phyloP scores from a whole-genome alignment of 2,329 filamentous ascomycete species.

The Teratosphaeria gauchensis region DNA sequence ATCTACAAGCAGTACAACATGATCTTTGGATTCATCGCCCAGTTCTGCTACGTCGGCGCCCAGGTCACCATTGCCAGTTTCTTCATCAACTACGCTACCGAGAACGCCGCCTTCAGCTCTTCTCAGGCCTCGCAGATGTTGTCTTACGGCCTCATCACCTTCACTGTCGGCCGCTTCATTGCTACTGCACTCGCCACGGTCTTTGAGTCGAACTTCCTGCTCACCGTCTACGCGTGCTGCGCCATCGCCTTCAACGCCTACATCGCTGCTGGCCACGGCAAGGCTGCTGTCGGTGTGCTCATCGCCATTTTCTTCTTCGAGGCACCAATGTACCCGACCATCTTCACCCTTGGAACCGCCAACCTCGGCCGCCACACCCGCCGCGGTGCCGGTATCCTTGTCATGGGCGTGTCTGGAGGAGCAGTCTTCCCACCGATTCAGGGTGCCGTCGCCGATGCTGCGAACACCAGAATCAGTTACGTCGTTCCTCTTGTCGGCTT shows the following conservation, averaged over 20 bases:
- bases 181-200: constrained; percentile 26
- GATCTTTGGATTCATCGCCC: constrained; percentile 29
- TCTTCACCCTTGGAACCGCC: constrained; percentile 32
- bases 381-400: constrained; percentile 32
- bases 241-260: constrained; percentile 28
- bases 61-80: constrained; percentile 29
- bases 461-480: constrained; percentile 34
- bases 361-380: constrained; percentile 31
- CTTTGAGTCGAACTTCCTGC: constrained; percentile 29
- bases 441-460: constrained; percentile 31
- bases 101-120: constrained; percentile 21
- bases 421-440: constrained; percentile 30
- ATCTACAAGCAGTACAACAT: constrained; percentile 33
- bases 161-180: constrained; percentile 32
- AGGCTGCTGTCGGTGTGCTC: constrained; percentile 24
- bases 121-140: constrained; percentile 27
- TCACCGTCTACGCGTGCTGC: constrained; percentile 23
- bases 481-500: constrained; percentile 37
- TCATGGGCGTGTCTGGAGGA: constrained; percentile 28
- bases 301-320: constrained; percentile 31
- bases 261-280: constrained; percentile 23
- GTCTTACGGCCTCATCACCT: constrained; percentile 30
- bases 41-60: constrained; percentile 30
- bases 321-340: constrained; percentile 29
- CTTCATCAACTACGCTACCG: constrained; percentile 33